Conservation (phyloP, 192 early-diverging fungal genomes). For the Entomortierella lignicola region DNA sequence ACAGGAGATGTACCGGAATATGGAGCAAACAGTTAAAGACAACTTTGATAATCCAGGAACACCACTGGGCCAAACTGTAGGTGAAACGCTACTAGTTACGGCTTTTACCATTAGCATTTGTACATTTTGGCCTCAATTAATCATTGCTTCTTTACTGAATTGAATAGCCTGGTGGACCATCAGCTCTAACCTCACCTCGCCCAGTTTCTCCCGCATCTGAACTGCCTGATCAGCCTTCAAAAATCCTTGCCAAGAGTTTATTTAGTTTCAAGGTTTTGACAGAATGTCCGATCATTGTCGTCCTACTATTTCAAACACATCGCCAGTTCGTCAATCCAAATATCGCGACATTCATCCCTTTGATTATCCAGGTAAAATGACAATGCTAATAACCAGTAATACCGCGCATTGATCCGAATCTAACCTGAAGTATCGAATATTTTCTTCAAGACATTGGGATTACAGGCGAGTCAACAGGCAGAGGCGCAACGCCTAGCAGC, state of each 20-base stretch:
- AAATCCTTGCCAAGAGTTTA: constrained; percentile 78
- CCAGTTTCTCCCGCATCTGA: constrained; percentile 83
- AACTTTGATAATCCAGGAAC: constrained; percentile 83
- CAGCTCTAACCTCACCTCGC: constrained; percentile 70
- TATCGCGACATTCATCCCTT: constrained; percentile 87
- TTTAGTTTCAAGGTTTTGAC: constrained; percentile 97
- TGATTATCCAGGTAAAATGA: constrained; percentile 78
- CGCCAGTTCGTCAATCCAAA: constrained; percentile 82
- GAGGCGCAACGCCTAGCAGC: constrained; percentile 63
- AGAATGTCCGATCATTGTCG: constrained; percentile 98
- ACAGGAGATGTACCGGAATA: constrained; percentile 92
- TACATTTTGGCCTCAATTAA: not conserved
- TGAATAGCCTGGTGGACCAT: constrained; percentile 44
- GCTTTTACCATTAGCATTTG: not conserved
- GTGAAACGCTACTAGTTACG: not conserved
- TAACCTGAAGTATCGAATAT: not conserved
- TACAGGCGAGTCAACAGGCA: constrained; percentile 67
- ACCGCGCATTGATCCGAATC: not conserved
- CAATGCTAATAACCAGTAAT: not conserved
- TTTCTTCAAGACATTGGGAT: constrained; percentile 58
- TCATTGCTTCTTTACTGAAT: not conserved
- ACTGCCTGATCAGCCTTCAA: constrained; percentile 61
- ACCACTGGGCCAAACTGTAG: constrained; percentile 57
- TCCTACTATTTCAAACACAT: constrained; percentile 92
- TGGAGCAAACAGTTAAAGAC: constrained; percentile 86